Conservation (phyloP, 371 early-diverging fungal genomes). For the Rhizopus arrhizus region DNA sequence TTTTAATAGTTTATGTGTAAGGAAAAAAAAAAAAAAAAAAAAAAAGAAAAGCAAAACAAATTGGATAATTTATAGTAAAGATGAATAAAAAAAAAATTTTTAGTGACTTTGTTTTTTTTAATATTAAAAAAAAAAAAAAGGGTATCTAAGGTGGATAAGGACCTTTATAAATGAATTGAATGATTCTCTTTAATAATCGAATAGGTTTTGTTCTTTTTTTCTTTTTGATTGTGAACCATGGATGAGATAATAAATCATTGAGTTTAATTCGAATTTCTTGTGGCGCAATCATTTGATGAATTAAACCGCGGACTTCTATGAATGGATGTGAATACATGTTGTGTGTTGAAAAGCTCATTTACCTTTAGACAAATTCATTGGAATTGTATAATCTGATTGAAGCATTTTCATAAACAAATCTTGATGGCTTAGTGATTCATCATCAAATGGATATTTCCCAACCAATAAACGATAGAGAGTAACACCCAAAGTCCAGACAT, state of each 20-base stretch:
- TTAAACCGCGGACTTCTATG: conserved; percentile 45
- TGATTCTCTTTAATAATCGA: conserved; percentile 14
- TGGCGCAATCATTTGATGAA: conserved; percentile 47
- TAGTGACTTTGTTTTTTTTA: conserved; percentile 8
- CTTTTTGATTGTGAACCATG: conserved; percentile 36
- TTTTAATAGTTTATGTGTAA: conserved; percentile 9
- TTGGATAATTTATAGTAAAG: background rate
- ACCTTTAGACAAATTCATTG: conserved; percentile 37
- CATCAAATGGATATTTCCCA: conserved; percentile 43
- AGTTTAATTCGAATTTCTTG: conserved; percentile 36
- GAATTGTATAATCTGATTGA: conserved; percentile 35
- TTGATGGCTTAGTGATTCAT: conserved; percentile 23
- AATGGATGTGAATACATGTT: background rate
- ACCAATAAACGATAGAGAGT: conserved; percentile 45
- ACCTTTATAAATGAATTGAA: conserved; percentile 31
- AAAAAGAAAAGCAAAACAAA: background rate
- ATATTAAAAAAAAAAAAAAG: conserved; percentile 4
- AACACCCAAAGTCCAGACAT: conserved; percentile 52
- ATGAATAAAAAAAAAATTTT: conserved; percentile 9
- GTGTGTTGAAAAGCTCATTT: background rate
- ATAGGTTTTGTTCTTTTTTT: conserved; percentile 11
- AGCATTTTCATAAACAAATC: conserved; percentile 42
- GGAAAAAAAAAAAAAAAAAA: conserved; percentile 18
- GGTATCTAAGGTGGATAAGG: conserved; percentile 34
- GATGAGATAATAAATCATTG: conserved; percentile 45